Conservation (phyloP, 805 yeast genomes). For the Grigorovia transvaalensis region DNA sequence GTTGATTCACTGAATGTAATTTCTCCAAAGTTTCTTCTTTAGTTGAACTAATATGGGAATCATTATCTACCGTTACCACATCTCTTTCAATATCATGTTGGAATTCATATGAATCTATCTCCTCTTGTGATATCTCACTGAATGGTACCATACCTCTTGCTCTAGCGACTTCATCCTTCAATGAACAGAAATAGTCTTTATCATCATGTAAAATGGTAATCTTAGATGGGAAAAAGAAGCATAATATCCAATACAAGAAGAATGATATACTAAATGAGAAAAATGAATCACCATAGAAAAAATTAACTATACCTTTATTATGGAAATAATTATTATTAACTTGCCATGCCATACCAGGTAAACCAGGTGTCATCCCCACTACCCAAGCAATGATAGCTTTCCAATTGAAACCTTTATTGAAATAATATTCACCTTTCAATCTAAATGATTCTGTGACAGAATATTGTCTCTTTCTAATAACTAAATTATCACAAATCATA, state of each 20-base stretch:
- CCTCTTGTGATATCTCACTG: constrained; percentile 21
- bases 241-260: constrained; percentile 28
- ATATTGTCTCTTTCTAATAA: constrained; percentile 30
- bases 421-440: constrained; percentile 29
- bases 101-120: constrained; percentile 8
- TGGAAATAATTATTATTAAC: constrained; percentile 22
- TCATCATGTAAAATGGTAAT: constrained; percentile 30
- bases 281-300: constrained; percentile 36
- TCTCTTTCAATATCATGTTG: constrained; percentile 1
- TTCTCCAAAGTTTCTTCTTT: neutral
- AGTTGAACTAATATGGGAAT: neutral
- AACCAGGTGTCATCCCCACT: constrained; percentile 36
- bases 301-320: constrained; percentile 32
- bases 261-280: constrained; percentile 35
- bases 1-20: neutral
- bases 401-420: constrained; percentile 31
- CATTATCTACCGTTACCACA: neutral
- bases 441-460: constrained; percentile 25
- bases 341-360: constrained; percentile 39
- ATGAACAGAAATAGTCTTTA: constrained; percentile 32
- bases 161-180: constrained; percentile 29
- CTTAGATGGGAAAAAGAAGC: constrained; percentile 30
- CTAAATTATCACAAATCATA: constrained; percentile 33
- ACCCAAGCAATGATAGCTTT: constrained; percentile 29
- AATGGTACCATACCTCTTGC: constrained; percentile 27